These are phyloP conservation scores for Cephalotrichum gorgonifer DNA, from an alignment of 2,329 filamentous ascomycete species.

Conservation along the genomic window DNA sequence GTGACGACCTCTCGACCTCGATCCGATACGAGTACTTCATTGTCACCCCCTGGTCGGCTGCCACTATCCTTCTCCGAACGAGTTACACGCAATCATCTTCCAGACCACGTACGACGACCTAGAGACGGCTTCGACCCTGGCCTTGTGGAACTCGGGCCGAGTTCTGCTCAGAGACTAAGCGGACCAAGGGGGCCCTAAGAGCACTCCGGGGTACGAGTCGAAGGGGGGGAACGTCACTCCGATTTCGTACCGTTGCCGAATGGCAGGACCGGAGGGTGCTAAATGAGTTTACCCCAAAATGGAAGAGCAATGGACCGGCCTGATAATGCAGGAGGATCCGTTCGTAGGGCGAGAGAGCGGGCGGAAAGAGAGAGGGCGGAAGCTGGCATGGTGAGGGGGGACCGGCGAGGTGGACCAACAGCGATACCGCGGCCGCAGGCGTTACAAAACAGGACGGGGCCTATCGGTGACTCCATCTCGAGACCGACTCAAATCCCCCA, in stretches of 20 bases:
- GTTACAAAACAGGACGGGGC: constrained; percentile 24
- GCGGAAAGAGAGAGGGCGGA: constrained; percentile 21
- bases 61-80: background rate
- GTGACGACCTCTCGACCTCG: background rate
- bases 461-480: constrained; percentile 34
- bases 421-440: constrained; percentile 18
- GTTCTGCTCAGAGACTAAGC: background rate
- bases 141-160: background rate
- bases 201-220: background rate
- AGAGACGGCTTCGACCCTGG: background rate
- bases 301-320: constrained; percentile 40
- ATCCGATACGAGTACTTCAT: background rate
- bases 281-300: constrained; percentile 48
- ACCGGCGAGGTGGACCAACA: constrained; percentile 11
- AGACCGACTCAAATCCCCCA: constrained; percentile 42
- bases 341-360: constrained; percentile 44
- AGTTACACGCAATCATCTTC: background rate
- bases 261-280: constrained; percentile 12
- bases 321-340: constrained; percentile 33
- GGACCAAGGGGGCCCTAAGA: background rate
- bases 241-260: background rate
- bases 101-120: background rate
- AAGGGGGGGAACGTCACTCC: background rate
- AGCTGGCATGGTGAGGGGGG: constrained; percentile 24
- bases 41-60: background rate